These are phyloP conservation scores for Leccinum ochraceum DNA, from an alignment of 768 basidiomycete genomes.

Conservation along the genomic window DNA sequence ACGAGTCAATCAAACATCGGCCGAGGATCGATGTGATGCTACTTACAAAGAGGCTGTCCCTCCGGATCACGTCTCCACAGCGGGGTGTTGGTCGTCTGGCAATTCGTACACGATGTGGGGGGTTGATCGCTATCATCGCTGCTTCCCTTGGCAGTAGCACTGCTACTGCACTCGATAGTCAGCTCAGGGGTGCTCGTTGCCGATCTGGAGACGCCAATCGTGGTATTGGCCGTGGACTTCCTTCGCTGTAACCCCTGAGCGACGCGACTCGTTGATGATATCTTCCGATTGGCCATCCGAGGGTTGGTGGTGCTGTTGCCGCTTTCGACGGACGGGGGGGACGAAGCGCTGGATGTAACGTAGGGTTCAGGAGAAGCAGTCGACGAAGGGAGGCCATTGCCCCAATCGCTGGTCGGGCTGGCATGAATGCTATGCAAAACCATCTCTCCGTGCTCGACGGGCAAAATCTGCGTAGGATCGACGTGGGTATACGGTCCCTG, in stretches of 20 bases:
- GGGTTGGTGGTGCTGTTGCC: constrained; percentile 31
- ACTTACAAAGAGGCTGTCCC: constrained; percentile 87
- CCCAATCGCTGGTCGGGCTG: constrained; percentile 86
- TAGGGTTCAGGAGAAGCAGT: constrained; percentile 78
- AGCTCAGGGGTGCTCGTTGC: constrained; percentile 72
- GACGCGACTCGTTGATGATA: constrained; percentile 63
- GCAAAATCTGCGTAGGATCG: constrained; percentile 87
- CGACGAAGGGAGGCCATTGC: constrained; percentile 67
- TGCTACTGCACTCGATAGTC: constrained; percentile 33
- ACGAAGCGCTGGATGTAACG: constrained; percentile 67
- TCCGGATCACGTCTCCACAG: constrained; percentile 92
- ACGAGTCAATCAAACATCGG: constrained; percentile 18
- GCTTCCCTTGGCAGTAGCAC: constrained; percentile 38
- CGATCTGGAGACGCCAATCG: constrained; percentile 42
- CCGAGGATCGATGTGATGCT: constrained; percentile 1
- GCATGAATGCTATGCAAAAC: constrained; percentile 58
- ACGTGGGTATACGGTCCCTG: constrained; percentile 74
- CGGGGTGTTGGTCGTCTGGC: constrained; percentile 93
- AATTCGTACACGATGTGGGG: constrained; percentile 91
- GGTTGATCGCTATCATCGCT: constrained; percentile 68
- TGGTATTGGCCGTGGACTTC: constrained; percentile 39
- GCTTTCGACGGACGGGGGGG: constrained; percentile 68
- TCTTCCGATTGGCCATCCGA: constrained; percentile 51
- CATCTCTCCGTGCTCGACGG: constrained; percentile 42
- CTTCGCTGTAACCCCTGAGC: constrained; percentile 57